Evolutionary conservation across 371 early-diverging fungal genomes (phyloP).

Genomic region (Syncephalastrum monosporum): DNA sequence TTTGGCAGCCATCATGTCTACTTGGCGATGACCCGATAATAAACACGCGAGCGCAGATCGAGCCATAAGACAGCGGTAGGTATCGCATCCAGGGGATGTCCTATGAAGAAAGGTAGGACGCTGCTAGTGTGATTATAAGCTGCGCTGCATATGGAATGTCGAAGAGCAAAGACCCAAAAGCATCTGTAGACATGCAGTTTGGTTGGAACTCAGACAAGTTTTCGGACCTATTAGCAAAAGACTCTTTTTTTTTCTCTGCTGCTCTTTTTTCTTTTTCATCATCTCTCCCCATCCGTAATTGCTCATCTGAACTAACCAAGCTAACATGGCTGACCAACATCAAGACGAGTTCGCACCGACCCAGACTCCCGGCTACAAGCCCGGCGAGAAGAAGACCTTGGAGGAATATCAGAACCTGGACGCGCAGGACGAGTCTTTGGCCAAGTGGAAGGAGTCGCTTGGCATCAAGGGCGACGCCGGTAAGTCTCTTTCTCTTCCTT

Average conservation of each 20-base stretch:
- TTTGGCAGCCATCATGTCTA: too few relatives aligned
- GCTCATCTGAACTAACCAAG: constrained; percentile 6
- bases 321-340: constrained; percentile 40
- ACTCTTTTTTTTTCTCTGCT: constrained; percentile 18
- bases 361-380: constrained; percentile 77
- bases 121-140: too few relatives aligned
- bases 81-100: too few relatives aligned
- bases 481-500: constrained; percentile 14
- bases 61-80: too few relatives aligned
- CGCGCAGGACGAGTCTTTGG: constrained; percentile 89
- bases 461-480: constrained; percentile 65
- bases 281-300: constrained; percentile 14
- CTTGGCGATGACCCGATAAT: too few relatives aligned
- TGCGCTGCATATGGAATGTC: too few relatives aligned
- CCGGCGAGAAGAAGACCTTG: constrained; percentile 88
- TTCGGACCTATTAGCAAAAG: too few relatives aligned
- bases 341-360: constrained; percentile 82
- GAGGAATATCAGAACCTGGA: constrained; percentile 86
- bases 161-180: too few relatives aligned
- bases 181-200: too few relatives aligned
- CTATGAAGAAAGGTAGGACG: too few relatives aligned
- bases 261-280: constrained; percentile 25
- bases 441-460: constrained; percentile 95
- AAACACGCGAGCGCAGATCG: too few relatives aligned
- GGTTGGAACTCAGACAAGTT: too few relatives aligned